Base-by-base conservation (phyloP, 441 rosid species). In the Pelargonium fulgidum region DNA sequence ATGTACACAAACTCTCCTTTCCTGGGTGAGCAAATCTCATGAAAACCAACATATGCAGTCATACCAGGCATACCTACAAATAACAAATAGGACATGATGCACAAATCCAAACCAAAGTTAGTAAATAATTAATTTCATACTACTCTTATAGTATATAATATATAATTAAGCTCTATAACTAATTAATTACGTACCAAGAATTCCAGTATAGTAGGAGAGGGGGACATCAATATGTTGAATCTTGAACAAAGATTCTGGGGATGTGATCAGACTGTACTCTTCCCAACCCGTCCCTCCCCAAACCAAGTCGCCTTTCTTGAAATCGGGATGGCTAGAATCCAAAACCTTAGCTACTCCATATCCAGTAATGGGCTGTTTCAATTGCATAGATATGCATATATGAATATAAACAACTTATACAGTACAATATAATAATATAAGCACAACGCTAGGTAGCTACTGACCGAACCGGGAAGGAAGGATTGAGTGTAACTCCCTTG, bases 281-380 rank as follows among this genome's bases (percentile, higher is more conserved):
- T 74, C 73, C 77, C 77, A 79, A 1, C 76, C 36, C 0, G 80
- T 76, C 0, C 54, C 1, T 1, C 80, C 80, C 80, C 72, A 76
- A 2, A 74, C 67, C 70, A 76, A 62, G 29, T 79, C 80, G 0
- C 74, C 82, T 66, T 50, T 17, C 61, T 66, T 66, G 68, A 68
- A 76, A 2, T 76, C 39, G 0, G 73, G 73, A 67, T 70, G 58
- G 0, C 71, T 45, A 11, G 80, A 79, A 29, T 68, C 78, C 68
- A 73, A 3, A 26, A 73, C 79, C 64, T 52, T 64, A 11, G 70
- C 76, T 16, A 79, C 79, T 24, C 82, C 82, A 50, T 11, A 26
- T 56, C 79, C 79, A 22, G 16, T 16, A 14, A 76, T 5, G 6
- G 77, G 79, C 79, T 70, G 75, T 72, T 33, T 5, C 33, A 26